Percentiles rank a stretch among this genome's conserved stretches.
These are phyloP conservation scores for Sarocladium strictum DNA, from an alignment of 2,329 filamentous ascomycete species.

Conservation along the genomic window DNA sequence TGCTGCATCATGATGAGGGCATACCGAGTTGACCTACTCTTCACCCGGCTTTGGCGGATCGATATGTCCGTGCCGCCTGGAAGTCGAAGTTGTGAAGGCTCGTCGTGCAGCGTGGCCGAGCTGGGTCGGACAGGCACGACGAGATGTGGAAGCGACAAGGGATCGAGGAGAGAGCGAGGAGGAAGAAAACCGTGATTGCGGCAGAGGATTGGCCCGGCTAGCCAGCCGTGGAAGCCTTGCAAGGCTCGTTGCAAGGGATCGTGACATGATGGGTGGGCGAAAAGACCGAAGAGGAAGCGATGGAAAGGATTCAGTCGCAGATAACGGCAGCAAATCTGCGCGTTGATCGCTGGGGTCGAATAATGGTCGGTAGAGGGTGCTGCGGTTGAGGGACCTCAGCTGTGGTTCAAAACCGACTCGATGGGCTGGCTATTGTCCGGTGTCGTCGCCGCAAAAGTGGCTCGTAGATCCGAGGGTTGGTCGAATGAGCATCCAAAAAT, in stretches of 20 bases:
- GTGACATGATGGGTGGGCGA: background rate
- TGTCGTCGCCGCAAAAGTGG: conserved; percentile 2
- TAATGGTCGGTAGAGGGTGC: no score
- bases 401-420: no score
- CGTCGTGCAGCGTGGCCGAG: conserved; percentile 22
- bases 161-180: background rate
- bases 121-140: conserved; percentile 4
- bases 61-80: conserved; percentile 68
- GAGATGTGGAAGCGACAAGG: background rate
- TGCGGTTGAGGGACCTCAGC: background rate
- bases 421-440: no score
- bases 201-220: background rate
- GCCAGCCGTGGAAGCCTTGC: conserved; percentile 4
- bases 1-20: background rate
- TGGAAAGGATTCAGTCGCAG: no score
- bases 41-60: conserved; percentile 81
- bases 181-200: background rate
- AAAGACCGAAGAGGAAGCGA: background rate
- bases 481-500: conserved; percentile 10
- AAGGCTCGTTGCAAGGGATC: background rate
- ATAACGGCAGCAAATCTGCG: no score
- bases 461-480: conserved; percentile 5
- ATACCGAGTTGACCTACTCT: conserved; percentile 64
- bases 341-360: no score
- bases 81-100: conserved; percentile 60